Evolutionary conservation across 345 rosid species (phyloP).

Genomic region (Erysimum cheiranthoides): DNA sequence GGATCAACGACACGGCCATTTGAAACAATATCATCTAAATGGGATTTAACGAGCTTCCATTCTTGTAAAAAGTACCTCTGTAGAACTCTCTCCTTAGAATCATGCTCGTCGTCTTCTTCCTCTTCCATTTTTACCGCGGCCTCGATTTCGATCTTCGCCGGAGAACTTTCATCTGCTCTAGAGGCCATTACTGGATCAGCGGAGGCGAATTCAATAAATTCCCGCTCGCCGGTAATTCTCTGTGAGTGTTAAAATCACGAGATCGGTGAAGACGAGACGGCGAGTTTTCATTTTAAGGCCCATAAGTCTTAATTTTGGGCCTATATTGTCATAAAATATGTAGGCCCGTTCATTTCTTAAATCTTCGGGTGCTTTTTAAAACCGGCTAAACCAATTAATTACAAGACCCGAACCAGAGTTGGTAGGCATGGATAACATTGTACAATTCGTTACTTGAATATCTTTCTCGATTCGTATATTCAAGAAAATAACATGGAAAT

Average conservation of each 20-base stretch:
- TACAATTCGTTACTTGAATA: neutral
- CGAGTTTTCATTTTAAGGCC: constrained; percentile 1
- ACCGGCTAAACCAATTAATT: neutral
- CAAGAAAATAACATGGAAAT: too few relatives aligned
- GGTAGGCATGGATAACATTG: neutral
- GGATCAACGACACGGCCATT: constrained; percentile 65
- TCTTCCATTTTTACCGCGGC: constrained; percentile 32
- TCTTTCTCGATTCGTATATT: neutral
- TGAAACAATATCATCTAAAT: constrained; percentile 70
- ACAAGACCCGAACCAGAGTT: neutral
- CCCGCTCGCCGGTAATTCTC: constrained; percentile 41
- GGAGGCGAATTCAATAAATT: constrained; percentile 11
- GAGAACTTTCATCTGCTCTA: constrained; percentile 35
- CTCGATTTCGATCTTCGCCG: constrained; percentile 34
- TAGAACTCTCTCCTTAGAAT: constrained; percentile 69
- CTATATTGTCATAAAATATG: neutral
- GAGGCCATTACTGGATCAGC: constrained; percentile 42
- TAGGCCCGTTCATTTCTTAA: neutral
- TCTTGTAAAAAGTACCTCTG: constrained; percentile 85
- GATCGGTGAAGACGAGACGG: constrained; percentile 16
- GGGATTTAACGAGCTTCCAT: constrained; percentile 81
- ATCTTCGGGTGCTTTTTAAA: neutral
- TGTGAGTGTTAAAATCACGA: neutral
- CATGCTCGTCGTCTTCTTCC: constrained; percentile 81
- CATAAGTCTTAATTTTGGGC: neutral